Base-by-base conservation (phyloP, 345 rosid genomes). In the Sonneratia caseolaris region DNA sequence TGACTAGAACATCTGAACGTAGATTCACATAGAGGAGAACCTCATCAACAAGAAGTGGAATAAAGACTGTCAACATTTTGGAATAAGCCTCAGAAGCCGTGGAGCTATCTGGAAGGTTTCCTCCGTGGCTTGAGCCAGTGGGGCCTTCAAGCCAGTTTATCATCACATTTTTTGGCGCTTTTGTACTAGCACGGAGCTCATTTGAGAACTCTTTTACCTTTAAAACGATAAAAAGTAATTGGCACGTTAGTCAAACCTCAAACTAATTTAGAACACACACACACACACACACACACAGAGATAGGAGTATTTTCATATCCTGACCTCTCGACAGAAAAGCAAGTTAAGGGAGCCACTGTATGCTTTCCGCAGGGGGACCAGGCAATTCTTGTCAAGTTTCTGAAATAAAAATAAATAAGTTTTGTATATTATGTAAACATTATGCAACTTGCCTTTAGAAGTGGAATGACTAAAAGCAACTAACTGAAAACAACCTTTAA, bases 1-100 rank as follows among this genome's bases (percentile, higher is more conserved):
- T 13, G 37, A 35, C 66, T 27, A 3, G 7, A 3, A 59, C 27
- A 14, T 13, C 18, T 22, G 8, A 22, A 4, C n/a, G 5, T 57
- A 62, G 38, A 32, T 11, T 35, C 38, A 14, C 66, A 62, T 11
- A 68, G 22, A 5, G 37, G 36, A 73, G 68, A 53, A 95, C 98
- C 96, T 92, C 99, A 79, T 96, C 98, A 7, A 96, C 98, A 76
- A 92, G 96, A 68, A 96, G 98, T 66, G 99, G 99, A 76, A 96
- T 86, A 76, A 96, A 96, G 64, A 91, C 88, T 16, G 97, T 91
- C 77, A 96, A 84, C 98, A 95, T 84, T 80, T 92, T 96, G 64
- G 92, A 91, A 87, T 92, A 96, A 57, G 97, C 99, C 73, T 96
- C 98, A 57, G 99, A 89, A 69, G 91, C 98, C 70, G 93, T 84